These are phyloP conservation scores for Cryptococcus floricola DNA, from an alignment of 1,284 basidiomycete genomes.

Conservation along the genomic window DNA sequence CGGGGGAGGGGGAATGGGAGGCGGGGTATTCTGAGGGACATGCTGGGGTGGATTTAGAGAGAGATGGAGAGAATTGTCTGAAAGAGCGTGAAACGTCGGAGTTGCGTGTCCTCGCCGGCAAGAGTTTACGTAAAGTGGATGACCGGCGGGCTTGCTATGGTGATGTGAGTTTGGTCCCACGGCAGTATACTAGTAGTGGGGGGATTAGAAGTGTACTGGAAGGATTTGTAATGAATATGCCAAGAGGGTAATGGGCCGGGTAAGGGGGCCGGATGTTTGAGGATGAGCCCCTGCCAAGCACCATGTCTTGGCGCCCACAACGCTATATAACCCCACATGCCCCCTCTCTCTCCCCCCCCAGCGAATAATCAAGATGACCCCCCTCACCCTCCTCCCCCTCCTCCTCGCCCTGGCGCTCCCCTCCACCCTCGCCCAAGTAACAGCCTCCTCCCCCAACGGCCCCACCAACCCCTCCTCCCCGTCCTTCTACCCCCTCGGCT, in stretches of 20 bases:
- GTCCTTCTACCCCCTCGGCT: constrained; percentile 37
- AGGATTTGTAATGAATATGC: too few species aligned
- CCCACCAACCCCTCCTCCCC: constrained; percentile 45
- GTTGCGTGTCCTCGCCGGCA: background rate
- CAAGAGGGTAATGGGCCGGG: too few species aligned
- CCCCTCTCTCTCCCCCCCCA: too few species aligned
- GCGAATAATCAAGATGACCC: background rate
- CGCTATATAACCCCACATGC: background rate
- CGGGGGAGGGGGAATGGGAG: background rate
- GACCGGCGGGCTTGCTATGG: too few species aligned
- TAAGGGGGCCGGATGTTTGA: background rate
- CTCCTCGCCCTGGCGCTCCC: constrained; percentile 14
- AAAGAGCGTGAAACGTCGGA: background rate
- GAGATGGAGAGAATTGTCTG: background rate
- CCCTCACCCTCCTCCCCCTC: constrained; percentile 11
- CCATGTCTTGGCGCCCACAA: background rate
- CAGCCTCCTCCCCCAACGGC: constrained; percentile 44
- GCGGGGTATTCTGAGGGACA: background rate
- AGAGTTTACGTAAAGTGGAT: background rate
- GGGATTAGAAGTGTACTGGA: too few species aligned
- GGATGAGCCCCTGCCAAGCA: background rate
- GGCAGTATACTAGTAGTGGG: too few species aligned
- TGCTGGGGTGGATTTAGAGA: background rate
- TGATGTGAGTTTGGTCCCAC: too few species aligned
- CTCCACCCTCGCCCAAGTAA: constrained; percentile 30